Percentiles rank a stretch among this genome's conserved stretches.
Conservation (phyloP, 2,329 filamentous ascomycete species). For the Cytospora paraplurivora region DNA sequence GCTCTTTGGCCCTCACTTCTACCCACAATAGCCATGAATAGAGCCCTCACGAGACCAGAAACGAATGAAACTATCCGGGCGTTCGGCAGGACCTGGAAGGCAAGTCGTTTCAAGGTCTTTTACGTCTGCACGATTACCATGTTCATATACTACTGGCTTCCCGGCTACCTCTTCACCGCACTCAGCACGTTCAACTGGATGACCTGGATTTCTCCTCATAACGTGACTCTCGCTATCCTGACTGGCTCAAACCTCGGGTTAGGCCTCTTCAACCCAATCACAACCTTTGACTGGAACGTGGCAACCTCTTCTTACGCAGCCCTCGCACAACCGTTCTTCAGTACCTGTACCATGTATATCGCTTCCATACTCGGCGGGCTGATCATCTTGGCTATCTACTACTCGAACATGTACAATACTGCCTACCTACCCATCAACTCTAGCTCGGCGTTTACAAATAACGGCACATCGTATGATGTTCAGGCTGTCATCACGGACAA, state of each 20-base stretch:
- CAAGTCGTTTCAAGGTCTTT: slow-evolving; percentile 49
- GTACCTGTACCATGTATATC: slow-evolving; percentile 41
- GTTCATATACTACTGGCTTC: slow-evolving; percentile 52
- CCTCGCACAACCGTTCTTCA: slow-evolving; percentile 45
- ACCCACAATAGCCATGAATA: slow-evolving; percentile 42
- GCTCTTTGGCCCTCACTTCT: slow-evolving; percentile 47
- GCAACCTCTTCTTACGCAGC: slow-evolving; percentile 43
- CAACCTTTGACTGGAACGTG: slow-evolving; percentile 55
- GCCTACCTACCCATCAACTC: slow-evolving; percentile 53
- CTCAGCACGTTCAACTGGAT: slow-evolving; percentile 52
- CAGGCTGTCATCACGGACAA: slow-evolving; percentile 43
- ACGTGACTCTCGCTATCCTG: slow-evolving; percentile 46
- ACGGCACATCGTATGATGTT: slow-evolving; percentile 45
- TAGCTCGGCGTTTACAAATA: slow-evolving; percentile 48
- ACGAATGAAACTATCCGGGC: slow-evolving; percentile 44
- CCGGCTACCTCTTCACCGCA: slow-evolving; percentile 48
- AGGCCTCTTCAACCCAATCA: slow-evolving; percentile 50
- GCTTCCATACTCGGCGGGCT: slow-evolving; percentile 40
- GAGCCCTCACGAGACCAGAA: slow-evolving; percentile 39
- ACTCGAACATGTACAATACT: slow-evolving; percentile 46
- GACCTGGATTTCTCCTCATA: slow-evolving; percentile 52
- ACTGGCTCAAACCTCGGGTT: slow-evolving; percentile 46
- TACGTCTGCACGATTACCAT: slow-evolving; percentile 42
- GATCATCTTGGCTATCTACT: slow-evolving; percentile 47
- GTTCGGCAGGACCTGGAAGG: slow-evolving; percentile 37